Evolutionary conservation across 495 filamentous ascomycete species (phyloP).

Genomic region (Xylaria longipes): DNA sequence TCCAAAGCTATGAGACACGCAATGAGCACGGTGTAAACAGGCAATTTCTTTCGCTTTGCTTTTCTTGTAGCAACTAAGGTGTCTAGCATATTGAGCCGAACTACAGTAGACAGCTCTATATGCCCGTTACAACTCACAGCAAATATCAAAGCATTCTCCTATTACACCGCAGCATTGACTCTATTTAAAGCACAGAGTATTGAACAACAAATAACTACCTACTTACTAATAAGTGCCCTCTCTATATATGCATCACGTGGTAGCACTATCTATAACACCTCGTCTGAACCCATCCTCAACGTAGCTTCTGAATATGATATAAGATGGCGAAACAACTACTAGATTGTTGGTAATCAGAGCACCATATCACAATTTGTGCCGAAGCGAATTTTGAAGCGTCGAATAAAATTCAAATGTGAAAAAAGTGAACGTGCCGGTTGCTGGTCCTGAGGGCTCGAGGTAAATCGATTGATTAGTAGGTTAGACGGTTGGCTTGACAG

Average conservation of each 20-base stretch:
- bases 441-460: not conserved
- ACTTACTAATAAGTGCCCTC: not conserved
- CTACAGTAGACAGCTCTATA: not conserved
- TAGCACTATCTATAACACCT: not conserved
- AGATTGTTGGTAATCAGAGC: not conserved
- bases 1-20: not conserved
- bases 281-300: not conserved
- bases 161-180: not conserved
- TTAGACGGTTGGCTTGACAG: not conserved
- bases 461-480: not conserved
- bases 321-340: not conserved
- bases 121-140: constrained; percentile 4
- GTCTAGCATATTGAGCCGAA: not conserved
- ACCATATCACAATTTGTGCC: not conserved
- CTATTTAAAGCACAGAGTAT: not conserved
- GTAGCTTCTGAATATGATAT: not conserved
- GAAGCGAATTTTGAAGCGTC: not conserved
- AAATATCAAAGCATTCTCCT: not conserved
- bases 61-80: not conserved
- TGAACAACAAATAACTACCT: not conserved
- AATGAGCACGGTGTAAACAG: not conserved
- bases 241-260: not conserved
- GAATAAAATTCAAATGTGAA: not conserved
- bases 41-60: not conserved
- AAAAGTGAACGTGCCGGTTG: not conserved